Evolutionary conservation across 495 filamentous ascomycete genomes (phyloP).

Genomic region (Recurvomyces mirabilis): DNA sequence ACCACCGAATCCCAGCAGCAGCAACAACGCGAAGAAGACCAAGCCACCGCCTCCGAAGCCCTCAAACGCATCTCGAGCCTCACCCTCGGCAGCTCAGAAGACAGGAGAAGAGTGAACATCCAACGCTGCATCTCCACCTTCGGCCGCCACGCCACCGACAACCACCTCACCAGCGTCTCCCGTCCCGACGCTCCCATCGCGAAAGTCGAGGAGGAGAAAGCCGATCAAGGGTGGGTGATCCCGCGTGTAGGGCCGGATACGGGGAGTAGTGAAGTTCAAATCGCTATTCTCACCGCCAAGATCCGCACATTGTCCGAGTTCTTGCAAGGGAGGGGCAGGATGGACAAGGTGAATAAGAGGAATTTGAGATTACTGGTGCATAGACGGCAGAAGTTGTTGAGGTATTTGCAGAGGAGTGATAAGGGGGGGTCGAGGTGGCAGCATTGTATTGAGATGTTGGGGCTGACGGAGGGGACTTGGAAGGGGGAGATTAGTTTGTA

Average conservation of each 20-base stretch:
- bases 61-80: conserved; percentile 66
- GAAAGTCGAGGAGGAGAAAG: background rate
- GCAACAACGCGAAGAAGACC: conserved; percentile 18
- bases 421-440: conserved; percentile 81
- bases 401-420: conserved; percentile 79
- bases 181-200: background rate
- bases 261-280: conserved; percentile 89
- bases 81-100: conserved; percentile 60
- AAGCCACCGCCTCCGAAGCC: conserved; percentile 47
- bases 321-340: conserved; percentile 43
- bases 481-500: conserved; percentile 74
- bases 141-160: conserved; percentile 84
- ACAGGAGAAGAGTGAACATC: conserved; percentile 66
- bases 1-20: background rate
- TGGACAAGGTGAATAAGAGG: conserved; percentile 87
- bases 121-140: conserved; percentile 76
- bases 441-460: conserved; percentile 67
- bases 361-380: conserved; percentile 79
- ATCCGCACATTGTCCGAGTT: conserved; percentile 64
- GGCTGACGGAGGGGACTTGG: conserved; percentile 76
- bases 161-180: conserved; percentile 30
- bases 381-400: conserved; percentile 73
- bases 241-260: conserved; percentile 79
- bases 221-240: conserved; percentile 23
- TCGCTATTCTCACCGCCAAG: conserved; percentile 91